Conservation (phyloP, 2,329 filamentous ascomycete species). For the Colletotrichum tanaceti region DNA sequence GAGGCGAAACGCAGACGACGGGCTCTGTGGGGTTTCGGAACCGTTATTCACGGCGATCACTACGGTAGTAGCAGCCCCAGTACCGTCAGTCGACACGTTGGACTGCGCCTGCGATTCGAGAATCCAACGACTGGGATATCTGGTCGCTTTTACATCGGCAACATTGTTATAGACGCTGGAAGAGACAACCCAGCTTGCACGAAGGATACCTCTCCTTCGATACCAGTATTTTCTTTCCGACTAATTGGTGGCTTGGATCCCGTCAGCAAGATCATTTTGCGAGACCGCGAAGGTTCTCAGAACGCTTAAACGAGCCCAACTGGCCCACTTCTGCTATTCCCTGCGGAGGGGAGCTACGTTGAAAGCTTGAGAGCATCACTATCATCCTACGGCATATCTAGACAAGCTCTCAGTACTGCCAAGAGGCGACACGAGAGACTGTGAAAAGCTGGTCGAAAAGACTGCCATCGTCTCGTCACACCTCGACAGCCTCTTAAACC, state of each 20-base stretch:
- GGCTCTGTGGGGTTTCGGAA: neutral
- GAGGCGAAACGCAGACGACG: neutral
- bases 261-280: neutral
- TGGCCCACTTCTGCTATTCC: neutral
- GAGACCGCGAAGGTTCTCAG: neutral
- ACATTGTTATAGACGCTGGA: neutral
- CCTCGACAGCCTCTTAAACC: neutral
- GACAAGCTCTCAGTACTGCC: neutral
- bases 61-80: neutral
- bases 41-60: neutral
- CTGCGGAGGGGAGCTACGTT: neutral
- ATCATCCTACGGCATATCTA: neutral
- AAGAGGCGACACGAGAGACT: neutral
- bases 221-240: neutral
- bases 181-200: neutral
- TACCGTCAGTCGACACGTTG: neutral
- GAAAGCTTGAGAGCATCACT: neutral
- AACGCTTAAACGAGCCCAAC: neutral
- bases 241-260: neutral
- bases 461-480: too few relatives aligned
- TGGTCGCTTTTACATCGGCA: neutral
- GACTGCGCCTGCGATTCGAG: slow-evolving; percentile 5
- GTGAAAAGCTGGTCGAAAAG: neutral
- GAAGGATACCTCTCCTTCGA: neutral
- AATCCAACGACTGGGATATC: neutral